Evolutionary conservation across 305 asterid species (phyloP), one percentile per base, ranked within the genome.

Genomic region (Fraxinus baroniana): DNA sequence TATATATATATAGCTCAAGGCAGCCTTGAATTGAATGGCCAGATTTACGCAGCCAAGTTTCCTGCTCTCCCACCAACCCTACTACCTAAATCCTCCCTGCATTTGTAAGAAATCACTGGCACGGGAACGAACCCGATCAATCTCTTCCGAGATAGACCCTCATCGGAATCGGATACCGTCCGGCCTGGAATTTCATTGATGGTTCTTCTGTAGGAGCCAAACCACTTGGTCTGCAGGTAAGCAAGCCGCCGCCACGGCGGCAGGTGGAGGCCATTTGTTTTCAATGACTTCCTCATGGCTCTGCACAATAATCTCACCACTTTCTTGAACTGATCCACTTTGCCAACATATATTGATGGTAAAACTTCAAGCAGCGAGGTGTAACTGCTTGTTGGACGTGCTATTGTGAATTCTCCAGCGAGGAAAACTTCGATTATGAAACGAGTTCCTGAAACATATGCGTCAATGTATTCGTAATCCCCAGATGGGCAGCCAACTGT

Each of bases 181-280:
- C 79, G n/a, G 12, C 76, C 44, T 2, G 91, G 73, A 81, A 85
- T 49, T 37, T 91, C 92, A 18, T 91, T 92, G 7, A 70, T 81
- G 20, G 94, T 95, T 76, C 98, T 77, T 68, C 85, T 91, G 49
- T 92, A 91, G 0, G 93, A 33, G 3, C 87, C 88, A 7, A 91
- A 86, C 99, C 97, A 94, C 83, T 90, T 95, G 17, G 92, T 88
- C 60, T 91, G 89, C 93, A 85, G 73, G 90, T 92, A 94, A 7
- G 85, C 79, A 0, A 82, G 78, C 80, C 94, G 87, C 75, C 98
- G 93, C 99, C 99, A 94, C 5, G 99, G 97, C 18, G 99, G 93
- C 80, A 95, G 82, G 24, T 62, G 79, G 22, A 95, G 81, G 7
- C 83, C 92, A 7, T 68, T 84, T 22, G 77, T 86, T 84, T 83